Percentiles rank a stretch among this genome's conserved stretches.
Conservation (phyloP, 768 basidiomycete genomes). For the Tulasnella sp. region DNA sequence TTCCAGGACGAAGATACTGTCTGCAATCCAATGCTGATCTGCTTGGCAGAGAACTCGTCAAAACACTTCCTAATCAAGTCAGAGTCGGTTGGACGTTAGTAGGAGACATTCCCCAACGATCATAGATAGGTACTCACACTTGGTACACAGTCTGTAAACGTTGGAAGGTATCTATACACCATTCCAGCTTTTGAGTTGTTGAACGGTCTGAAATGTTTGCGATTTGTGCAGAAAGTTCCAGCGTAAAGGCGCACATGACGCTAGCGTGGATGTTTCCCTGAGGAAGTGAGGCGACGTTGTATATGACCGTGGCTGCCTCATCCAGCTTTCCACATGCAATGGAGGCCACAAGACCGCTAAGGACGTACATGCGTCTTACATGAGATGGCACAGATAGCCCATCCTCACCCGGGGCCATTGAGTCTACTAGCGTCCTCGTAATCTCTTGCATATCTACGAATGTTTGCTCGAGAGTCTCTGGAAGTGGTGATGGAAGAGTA, state of each 20-base stretch:
- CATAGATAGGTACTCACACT: background rate
- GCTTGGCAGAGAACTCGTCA: background rate
- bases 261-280: background rate
- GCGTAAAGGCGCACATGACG: background rate
- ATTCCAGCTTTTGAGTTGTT: background rate
- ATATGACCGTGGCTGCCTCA: background rate
- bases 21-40: background rate
- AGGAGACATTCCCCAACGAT: background rate
- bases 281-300: background rate
- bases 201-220: background rate
- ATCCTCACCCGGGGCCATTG: background rate
- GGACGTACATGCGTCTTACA: background rate
- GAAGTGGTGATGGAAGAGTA: background rate
- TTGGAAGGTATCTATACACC: background rate
- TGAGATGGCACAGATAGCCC: background rate
- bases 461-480: background rate
- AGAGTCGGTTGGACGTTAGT: background rate
- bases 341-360: background rate
- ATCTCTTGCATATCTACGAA: constrained; percentile 11
- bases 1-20: background rate
- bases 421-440: background rate
- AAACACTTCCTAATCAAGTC: background rate
- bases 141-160: background rate
- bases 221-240: background rate
- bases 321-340: background rate